Base-by-base conservation (phyloP, 108 stramenopile species). In the Bacterosira constricta region DNA sequence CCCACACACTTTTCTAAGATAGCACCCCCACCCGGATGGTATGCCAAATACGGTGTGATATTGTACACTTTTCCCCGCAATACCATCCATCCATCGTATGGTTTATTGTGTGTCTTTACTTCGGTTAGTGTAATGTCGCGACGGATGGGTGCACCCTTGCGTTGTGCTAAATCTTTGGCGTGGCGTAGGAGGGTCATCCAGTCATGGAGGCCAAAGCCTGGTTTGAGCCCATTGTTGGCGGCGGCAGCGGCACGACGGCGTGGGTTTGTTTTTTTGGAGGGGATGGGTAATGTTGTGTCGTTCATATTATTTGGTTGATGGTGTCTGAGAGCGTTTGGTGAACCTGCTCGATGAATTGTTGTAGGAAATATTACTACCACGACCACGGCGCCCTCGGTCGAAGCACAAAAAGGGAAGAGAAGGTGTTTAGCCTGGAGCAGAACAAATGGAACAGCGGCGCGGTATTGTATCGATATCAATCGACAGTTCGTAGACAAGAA, bases 21-120 rank as follows among this genome's bases (percentile, higher is more conserved):
- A 11, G 66, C 72, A 21, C 79, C 63, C 7, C 98, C 98, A 10
- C 98, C 98, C 7, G 98, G 98, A 85, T 99, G 98, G 71, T 99
- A 99, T 46, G 83, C 76, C 56, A 99, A 66, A 77, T 97, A 99
- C 15, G 96, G 96, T 2, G 90, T 79, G 27, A 98, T 80, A 75
- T 97, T 95, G 80, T 98, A 99, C 1, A 99, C 98, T 32, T 85
- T 85, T 0, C 92, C 95, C 10, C 75, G 67, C 26, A 96, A 63
- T 3, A 90, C 78, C 35, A 90, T 90, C 98, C 98, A 99, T 37
- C 85, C 91, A 54, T 99, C 98, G 55, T 95, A 73, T 10, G 71
- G 23, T 7, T 75, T 61, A 13, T 75, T 69, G 83, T 98, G 98
- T 38, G 54, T 25, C 9, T 49, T 27, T 7, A 98, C 71, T 75